phyloP scores from a whole-genome alignment of 2,329 filamentous ascomycete genomes.

The Microcyclospora pomicola region DNA sequence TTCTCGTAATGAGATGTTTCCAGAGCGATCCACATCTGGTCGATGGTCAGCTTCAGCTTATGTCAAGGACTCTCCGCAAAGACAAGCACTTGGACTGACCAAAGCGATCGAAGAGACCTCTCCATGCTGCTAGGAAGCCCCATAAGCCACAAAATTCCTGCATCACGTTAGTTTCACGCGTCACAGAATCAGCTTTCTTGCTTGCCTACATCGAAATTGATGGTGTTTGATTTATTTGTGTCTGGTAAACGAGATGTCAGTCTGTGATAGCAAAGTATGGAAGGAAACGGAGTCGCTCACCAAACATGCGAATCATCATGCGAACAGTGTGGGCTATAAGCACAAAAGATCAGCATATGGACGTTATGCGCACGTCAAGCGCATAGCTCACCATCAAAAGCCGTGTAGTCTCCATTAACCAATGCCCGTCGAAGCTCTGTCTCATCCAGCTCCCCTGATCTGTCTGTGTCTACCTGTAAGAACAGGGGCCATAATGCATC shows the following conservation, averaged over 20 bases:
- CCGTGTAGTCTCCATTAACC: constrained; percentile 90
- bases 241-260: constrained; percentile 24
- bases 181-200: too few species aligned
- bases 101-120: constrained; percentile 64
- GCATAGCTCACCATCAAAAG: constrained; percentile 53
- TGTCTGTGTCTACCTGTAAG: constrained; percentile 75
- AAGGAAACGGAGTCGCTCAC: too few species aligned
- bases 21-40: constrained; percentile 38
- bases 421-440: constrained; percentile 76
- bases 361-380: too few species aligned
- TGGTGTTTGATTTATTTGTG: constrained; percentile 72
- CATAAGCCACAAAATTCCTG: constrained; percentile 85
- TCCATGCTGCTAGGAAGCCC: constrained; percentile 91
- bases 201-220: constrained; percentile 55
- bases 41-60: too few species aligned
- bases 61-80: too few species aligned
- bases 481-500: constrained; percentile 68
- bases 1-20: constrained; percentile 73
- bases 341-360: too few species aligned
- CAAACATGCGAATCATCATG: constrained; percentile 99
- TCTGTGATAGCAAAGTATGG: too few species aligned
- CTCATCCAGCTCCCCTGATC: constrained; percentile 72
- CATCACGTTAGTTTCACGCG: too few species aligned
- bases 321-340: constrained; percentile 57
- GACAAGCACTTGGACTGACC: background rate